Base-by-base conservation (phyloP, 371 early-diverging fungal genomes). In the Mucor irregularis region DNA sequence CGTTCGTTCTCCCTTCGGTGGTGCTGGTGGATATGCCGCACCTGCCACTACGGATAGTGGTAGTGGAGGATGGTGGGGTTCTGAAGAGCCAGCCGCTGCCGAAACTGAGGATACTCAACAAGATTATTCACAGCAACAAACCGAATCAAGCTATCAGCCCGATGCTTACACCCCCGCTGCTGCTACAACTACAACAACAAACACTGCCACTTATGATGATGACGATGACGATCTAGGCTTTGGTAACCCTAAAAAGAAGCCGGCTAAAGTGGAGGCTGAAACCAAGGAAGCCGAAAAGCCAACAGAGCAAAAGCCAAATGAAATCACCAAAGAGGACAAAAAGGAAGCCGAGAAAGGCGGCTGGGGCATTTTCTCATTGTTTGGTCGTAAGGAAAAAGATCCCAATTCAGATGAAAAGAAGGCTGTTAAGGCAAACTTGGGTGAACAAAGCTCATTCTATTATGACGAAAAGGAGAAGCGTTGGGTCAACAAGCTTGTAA, bases 401-500 rank as follows among this genome's bases (percentile, higher is more conserved):
- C 45, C 54, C 4, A 29, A 26, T 8, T 59, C 67, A 25, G 64
- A 70, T 7, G 76, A 72, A 39, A 69, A 64, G 48, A 84, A 82
- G 63, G 68, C 81, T 7, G 78, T 80, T 26, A 73, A 71, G 59
- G 90, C 90, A 11, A 86, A 90, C 47, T 64, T 90, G 31, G 89
- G 89, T 31, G 86, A 87, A 61, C 73, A 84, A 55, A 85, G 68
- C 34, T 53, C 74, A 10, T 90, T 90, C 57, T 84, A 86, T 53
- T 90, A 78, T 64, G 90, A 90, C 42, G 83, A 83, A 13, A 82
- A 79, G 26, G 79, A 78, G 48, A 72, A 77, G 39, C 71, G 81
- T 24, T 84, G 84, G 84, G 73, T 84, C 33, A 82, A 82, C 58
- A 82, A 78, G 46, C 55, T 56, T 29, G 77, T 73, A 64, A 69